Evolutionary conservation across 805 yeast genomes (phyloP).

Genomic region (Metschnikowia peoriensis): DNA sequence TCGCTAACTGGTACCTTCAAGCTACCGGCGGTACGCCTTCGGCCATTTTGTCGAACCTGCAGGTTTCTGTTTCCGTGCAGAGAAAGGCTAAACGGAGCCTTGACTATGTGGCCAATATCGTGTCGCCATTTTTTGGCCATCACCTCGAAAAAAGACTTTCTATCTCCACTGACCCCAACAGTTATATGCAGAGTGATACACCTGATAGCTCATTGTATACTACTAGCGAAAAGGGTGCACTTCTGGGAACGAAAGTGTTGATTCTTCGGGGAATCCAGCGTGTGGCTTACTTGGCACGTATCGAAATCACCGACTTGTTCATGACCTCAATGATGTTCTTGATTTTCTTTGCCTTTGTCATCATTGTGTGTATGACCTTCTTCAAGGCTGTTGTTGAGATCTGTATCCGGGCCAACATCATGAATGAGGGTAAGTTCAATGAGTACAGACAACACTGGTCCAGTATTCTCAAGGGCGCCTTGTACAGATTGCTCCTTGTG

Average conservation of each 20-base stretch:
- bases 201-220: constrained; percentile 56
- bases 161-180: constrained; percentile 42
- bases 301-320: constrained; percentile 83
- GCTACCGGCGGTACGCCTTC: constrained; percentile 90
- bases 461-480: constrained; percentile 80
- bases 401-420: constrained; percentile 52
- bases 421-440: constrained; percentile 63
- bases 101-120: constrained; percentile 4
- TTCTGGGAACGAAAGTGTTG: constrained; percentile 64
- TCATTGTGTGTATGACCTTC: constrained; percentile 51
- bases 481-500: constrained; percentile 77
- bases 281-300: constrained; percentile 78
- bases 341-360: constrained; percentile 67
- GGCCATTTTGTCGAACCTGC: constrained; percentile 62
- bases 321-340: constrained; percentile 85
- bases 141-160: constrained; percentile 27
- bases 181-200: constrained; percentile 41
- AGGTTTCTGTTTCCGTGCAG: constrained; percentile 84
- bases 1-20: constrained; percentile 92
- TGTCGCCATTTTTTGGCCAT: not conserved
- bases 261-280: constrained; percentile 90
- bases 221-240: constrained; percentile 63
- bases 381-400: constrained; percentile 73
- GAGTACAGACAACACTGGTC: constrained; percentile 84
- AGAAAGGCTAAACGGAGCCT: constrained; percentile 26